phyloP scores from a whole-genome alignment of 495 filamentous ascomycete species.

The Penicillium cinerascens region DNA sequence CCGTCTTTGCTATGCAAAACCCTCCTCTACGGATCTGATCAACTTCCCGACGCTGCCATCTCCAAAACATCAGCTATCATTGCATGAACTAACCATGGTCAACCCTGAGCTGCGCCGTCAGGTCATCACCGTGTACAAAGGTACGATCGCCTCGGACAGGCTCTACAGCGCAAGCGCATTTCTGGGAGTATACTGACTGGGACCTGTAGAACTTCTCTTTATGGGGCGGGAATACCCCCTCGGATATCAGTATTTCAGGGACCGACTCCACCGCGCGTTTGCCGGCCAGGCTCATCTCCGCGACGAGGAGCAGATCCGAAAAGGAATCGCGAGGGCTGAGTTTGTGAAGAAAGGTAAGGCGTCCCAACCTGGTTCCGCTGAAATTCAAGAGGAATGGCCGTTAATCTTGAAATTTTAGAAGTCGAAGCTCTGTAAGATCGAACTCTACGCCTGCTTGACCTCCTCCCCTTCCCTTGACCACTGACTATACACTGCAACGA shows the following conservation, averaged over 20 bases:
- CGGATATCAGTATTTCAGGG: constrained; percentile 80
- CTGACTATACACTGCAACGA: neutral
- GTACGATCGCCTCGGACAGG: constrained; percentile 35
- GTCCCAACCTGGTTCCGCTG: neutral
- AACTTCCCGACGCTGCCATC: neutral
- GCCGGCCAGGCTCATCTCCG: constrained; percentile 62
- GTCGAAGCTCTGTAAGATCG: constrained; percentile 82
- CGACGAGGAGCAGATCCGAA: constrained; percentile 69
- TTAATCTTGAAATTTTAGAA: constrained; percentile 46
- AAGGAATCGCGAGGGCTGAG: constrained; percentile 72
- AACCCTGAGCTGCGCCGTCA: constrained; percentile 65
- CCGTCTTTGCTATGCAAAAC: neutral
- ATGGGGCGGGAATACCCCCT: constrained; percentile 84
- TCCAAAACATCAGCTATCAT: neutral
- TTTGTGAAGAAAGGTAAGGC: constrained; percentile 83
- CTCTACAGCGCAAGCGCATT: neutral
- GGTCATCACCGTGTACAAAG: constrained; percentile 91
- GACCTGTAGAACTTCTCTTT: constrained; percentile 67
- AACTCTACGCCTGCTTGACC: too few species aligned
- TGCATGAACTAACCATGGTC: constrained; percentile 32
- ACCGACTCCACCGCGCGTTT: constrained; percentile 82
- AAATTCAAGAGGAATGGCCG: neutral
- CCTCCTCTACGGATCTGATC: neutral
- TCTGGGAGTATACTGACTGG: neutral
- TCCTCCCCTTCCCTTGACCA: neutral